Percentiles rank a stretch among this genome's conserved stretches.
phyloP scores from a whole-genome alignment of 257 asterid genomes.

The Petunia axillaris region DNA sequence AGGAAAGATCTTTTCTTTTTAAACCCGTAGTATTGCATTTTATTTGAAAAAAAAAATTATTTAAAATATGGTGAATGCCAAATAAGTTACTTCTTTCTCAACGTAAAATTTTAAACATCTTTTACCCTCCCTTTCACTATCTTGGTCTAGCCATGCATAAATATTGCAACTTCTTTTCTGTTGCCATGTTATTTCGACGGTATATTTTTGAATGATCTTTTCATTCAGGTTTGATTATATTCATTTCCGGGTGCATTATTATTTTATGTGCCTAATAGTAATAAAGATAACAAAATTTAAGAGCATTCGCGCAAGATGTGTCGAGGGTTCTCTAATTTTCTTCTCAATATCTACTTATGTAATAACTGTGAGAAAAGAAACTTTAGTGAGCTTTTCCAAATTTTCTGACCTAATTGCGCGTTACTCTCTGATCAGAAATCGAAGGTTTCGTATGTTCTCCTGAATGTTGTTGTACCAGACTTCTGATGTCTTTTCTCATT shows the following conservation, averaged over 20 bases:
- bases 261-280: conserved; percentile 26
- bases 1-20: too few relatives aligned
- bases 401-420: conserved; percentile 30
- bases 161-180: neutral
- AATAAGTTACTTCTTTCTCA: conserved; percentile 41
- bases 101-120: conserved; percentile 26
- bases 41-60: too few relatives aligned
- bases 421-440: conserved; percentile 26
- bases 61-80: too few relatives aligned
- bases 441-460: neutral
- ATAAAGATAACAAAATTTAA: neutral
- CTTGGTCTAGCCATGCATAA: neutral
- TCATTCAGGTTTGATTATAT: conserved; percentile 26
- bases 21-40: too few relatives aligned
- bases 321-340: conserved; percentile 25
- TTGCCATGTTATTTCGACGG: conserved; percentile 22
- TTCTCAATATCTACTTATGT: neutral
- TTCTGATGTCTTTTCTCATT: conserved; percentile 17
- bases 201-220: neutral
- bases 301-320: conserved; percentile 18
- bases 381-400: conserved; percentile 26
- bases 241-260: conserved; percentile 29
- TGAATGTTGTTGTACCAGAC: neutral
- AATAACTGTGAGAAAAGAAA: conserved; percentile 34
- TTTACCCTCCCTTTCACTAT: neutral